Conservation (phyloP, 345 rosid genomes). For the Citrus medica region DNA sequence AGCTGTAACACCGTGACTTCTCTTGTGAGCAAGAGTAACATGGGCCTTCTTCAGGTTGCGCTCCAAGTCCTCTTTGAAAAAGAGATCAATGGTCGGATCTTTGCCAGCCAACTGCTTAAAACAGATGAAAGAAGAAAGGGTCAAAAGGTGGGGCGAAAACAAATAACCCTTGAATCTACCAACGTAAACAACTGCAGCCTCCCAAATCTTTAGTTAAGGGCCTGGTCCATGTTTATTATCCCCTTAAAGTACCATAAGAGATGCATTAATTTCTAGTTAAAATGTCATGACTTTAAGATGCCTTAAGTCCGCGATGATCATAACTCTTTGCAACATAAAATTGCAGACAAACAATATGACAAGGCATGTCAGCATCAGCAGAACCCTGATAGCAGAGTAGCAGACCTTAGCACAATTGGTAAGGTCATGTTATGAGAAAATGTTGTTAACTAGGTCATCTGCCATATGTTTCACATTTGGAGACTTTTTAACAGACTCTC, state of each 20-base stretch:
- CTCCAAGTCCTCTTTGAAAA: slow-evolving; percentile 48
- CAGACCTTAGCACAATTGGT: not conserved
- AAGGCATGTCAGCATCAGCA: not conserved
- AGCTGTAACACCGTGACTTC: slow-evolving; percentile 80
- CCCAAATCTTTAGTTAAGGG: not conserved
- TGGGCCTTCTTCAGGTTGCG: slow-evolving; percentile 56
- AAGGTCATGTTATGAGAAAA: not conserved
- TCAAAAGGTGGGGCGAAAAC: not conserved
- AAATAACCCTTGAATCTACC: not conserved
- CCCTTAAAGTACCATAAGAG: not conserved
- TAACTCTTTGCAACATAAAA: not conserved
- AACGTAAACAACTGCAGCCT: not conserved
- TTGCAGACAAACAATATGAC: not conserved
- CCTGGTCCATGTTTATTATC: not conserved
- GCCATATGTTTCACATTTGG: not conserved
- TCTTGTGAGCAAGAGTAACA: slow-evolving; percentile 91
- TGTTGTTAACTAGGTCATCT: not conserved
- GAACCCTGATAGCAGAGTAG: not conserved
- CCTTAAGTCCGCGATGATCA: not conserved
- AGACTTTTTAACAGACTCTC: not conserved
- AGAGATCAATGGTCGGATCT: slow-evolving; percentile 42
- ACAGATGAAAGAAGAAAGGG: not conserved
- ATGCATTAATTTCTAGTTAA: not conserved
- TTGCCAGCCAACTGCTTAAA: slow-evolving; percentile 47
- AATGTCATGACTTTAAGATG: not conserved